These are phyloP conservation scores for Xylaria nigripes DNA, from an alignment of 495 filamentous ascomycete genomes.

Conservation along the genomic window DNA sequence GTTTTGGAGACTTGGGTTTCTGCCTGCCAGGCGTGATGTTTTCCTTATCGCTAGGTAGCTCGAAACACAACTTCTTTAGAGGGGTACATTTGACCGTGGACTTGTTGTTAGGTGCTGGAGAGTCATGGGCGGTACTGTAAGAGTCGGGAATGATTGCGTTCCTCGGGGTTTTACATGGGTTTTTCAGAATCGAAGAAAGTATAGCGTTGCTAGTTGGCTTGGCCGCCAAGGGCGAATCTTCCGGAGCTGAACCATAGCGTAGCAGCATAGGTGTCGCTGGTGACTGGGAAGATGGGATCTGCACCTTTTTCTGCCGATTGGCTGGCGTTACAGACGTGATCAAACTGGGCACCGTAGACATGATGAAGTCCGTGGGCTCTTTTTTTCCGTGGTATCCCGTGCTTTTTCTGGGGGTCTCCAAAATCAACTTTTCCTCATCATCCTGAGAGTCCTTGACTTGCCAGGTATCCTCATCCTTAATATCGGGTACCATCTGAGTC, in stretches of 20 bases:
- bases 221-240: constrained; percentile 29
- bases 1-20: constrained; percentile 17
- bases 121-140: constrained; percentile 28
- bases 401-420: constrained; percentile 19
- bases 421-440: constrained; percentile 19
- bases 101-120: constrained; percentile 2
- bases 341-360: constrained; percentile 15
- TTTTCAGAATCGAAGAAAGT: constrained; percentile 21
- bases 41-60: constrained; percentile 21
- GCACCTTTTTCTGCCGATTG: constrained; percentile 26
- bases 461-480: constrained; percentile 17
- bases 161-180: constrained; percentile 19
- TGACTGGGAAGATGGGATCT: constrained; percentile 35
- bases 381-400: not conserved
- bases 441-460: constrained; percentile 31
- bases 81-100: constrained; percentile 14
- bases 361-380: constrained; percentile 3
- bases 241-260: constrained; percentile 18
- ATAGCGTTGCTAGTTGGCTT: constrained; percentile 32
- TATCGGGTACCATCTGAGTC: constrained; percentile 34
- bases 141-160: constrained; percentile 33
- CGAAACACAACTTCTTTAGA: constrained; percentile 14
- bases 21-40: constrained; percentile 22
- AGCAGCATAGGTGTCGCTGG: constrained; percentile 30
- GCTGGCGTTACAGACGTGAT: constrained; percentile 28